A percentile compares a stretch with the other conserved stretches of the same genome.
Evolutionary conservation across 2,329 filamentous ascomycete species (phyloP).

Genomic region (Stenocarpella maydis): DNA sequence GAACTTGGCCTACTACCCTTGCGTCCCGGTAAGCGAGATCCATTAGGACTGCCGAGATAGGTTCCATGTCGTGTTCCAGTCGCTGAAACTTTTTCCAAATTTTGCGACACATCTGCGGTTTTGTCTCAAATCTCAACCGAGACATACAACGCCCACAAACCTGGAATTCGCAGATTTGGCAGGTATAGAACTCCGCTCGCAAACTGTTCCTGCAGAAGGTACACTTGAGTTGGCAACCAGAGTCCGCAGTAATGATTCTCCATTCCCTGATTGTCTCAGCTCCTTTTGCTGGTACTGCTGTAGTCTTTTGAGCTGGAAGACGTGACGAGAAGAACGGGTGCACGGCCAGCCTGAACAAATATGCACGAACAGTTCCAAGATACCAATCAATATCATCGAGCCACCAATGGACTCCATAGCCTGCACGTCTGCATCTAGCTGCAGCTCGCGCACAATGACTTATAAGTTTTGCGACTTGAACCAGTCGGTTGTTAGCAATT

Average conservation of each 20-base stretch:
- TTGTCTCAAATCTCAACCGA: not conserved
- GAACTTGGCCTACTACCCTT: not conserved
- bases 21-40: not conserved
- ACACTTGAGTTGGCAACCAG: accelerated
- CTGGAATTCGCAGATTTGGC: not conserved
- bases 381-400: not conserved
- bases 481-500: not conserved
- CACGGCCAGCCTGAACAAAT: not conserved
- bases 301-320: not conserved
- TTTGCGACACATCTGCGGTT: not conserved
- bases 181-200: not conserved
- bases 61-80: not conserved
- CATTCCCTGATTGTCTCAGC: not conserved
- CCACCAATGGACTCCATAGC: accelerated
- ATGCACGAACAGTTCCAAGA: not conserved
- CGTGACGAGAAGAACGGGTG: not conserved
- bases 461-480: not conserved
- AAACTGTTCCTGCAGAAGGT: not conserved
- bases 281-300: not conserved
- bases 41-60: not conserved
- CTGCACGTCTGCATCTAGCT: not conserved
- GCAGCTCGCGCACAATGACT: not conserved
- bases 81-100: not conserved
- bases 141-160: not conserved
- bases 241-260: not conserved